Evolutionary conservation across 2,329 filamentous ascomycete species (phyloP).

Genomic region (Ceratocystis cubensis): DNA sequence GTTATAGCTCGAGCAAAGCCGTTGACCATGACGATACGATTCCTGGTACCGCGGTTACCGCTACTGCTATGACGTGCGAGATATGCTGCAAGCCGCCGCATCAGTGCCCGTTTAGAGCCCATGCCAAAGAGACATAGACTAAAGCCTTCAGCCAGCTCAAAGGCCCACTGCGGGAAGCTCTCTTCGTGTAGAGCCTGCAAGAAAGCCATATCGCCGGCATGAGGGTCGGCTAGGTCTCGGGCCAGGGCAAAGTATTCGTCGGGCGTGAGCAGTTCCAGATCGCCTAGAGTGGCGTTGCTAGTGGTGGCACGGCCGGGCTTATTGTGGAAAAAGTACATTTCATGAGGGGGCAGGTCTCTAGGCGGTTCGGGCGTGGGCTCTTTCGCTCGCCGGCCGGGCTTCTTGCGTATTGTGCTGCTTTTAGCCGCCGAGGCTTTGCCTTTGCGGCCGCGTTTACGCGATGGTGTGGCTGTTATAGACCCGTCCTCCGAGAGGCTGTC

Average conservation of each 20-base stretch:
- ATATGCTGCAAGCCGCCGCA: constrained; percentile 63
- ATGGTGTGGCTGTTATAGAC: constrained; percentile 36
- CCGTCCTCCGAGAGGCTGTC: constrained; percentile 27
- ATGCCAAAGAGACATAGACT: constrained; percentile 86
- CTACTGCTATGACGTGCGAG: constrained; percentile 37
- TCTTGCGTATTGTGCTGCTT: constrained; percentile 24
- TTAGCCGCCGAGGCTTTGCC: constrained; percentile 21
- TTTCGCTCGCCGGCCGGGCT: constrained; percentile 30
- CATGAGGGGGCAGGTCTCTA: constrained; percentile 69
- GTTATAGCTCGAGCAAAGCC: constrained; percentile 61
- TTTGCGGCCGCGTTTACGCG: constrained; percentile 31
- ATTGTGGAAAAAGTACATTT: constrained; percentile 89
- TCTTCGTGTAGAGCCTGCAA: constrained; percentile 63
- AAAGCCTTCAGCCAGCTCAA: constrained; percentile 78
- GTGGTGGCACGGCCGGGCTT: constrained; percentile 69
- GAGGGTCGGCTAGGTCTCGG: constrained; percentile 40
- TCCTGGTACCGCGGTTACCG: constrained; percentile 28
- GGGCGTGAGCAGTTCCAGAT: constrained; percentile 66
- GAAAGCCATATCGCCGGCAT: constrained; percentile 55
- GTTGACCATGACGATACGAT: constrained; percentile 69
- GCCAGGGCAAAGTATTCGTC: constrained; percentile 72
- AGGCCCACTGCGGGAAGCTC: constrained; percentile 82
- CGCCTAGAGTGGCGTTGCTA: constrained; percentile 70
- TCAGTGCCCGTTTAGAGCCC: constrained; percentile 69
- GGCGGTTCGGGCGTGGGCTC: constrained; percentile 68